Base-by-base conservation (phyloP, 1,284 basidiomycete genomes). In the Vanrija pseudolonga region DNA sequence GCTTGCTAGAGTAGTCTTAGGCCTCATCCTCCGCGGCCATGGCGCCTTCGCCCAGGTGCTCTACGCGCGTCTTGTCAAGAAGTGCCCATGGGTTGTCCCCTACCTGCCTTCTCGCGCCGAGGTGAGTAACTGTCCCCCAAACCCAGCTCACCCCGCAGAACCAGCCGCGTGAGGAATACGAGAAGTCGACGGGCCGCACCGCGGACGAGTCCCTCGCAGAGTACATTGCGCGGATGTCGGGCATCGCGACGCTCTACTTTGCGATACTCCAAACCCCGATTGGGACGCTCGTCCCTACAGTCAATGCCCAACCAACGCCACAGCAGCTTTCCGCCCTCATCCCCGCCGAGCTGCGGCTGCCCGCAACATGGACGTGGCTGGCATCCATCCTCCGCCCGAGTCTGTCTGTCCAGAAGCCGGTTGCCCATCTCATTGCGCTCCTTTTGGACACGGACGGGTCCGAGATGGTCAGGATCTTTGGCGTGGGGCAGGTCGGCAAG, bases 201-300 rank as follows among this genome's bases (percentile, higher is more conserved):
- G 45, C 65, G 51, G 69, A 70, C 49, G 84, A 94, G 74, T 78
- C 80, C 0, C 69, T 77, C 17, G 76, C 82, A 17, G 87, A 90
- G 49, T 89, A 90, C 71, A 81, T 82, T 20, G 80, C 80, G 43
- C 84, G 95, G n/a, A 82, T 96, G 62, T 78, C 84, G 24, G 92
- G 91, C 6, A 83, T 94, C 45, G 81, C 91, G 79, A 84, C 92
- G 11, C 83, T 98, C 20, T 98, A 96, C 78, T 90, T 91, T 71
- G 82, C 86, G 8, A 83, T 96, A 53, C 72, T 94, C 39, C 81
- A 80, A 59, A 78, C 77, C 11, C 72, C 76, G 32, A 51, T 74
- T 47, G 55, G 57, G 7, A 54, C 69, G n/a, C 3, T 78, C 49
- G 42, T 76, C 49, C 63, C 68, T 40, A 60, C 69, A 28, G 17